These are phyloP conservation scores for Penicillium flavigenum DNA, from an alignment of 495 filamentous ascomycete genomes.

Conservation along the genomic window DNA sequence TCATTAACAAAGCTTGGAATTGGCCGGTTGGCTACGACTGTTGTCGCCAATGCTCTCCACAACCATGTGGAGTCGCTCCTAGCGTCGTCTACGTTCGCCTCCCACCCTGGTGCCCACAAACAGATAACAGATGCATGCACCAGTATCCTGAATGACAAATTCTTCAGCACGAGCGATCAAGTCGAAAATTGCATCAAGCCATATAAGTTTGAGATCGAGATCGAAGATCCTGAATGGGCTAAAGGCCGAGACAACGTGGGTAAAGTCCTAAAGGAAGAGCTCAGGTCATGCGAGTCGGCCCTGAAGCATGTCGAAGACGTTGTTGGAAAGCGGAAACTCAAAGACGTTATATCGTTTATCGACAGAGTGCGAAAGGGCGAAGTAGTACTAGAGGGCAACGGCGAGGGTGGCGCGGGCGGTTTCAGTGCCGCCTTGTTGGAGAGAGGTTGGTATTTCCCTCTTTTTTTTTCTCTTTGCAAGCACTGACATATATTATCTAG, in stretches of 20 bases:
- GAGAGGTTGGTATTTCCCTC: conserved; percentile 58
- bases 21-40: conserved; percentile 85
- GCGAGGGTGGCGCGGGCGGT: conserved; percentile 81
- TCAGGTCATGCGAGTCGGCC: conserved; percentile 77
- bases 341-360: conserved; percentile 87
- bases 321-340: conserved; percentile 77
- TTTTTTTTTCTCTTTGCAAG: conserved; percentile 1
- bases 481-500: conserved; percentile 46
- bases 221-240: conserved; percentile 85
- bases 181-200: conserved; percentile 99
- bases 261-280: conserved; percentile 75
- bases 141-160: conserved; percentile 86
- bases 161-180: conserved; percentile 94
- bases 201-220: conserved; percentile 95
- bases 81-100: conserved; percentile 73
- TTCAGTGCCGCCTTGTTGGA: conserved; percentile 80
- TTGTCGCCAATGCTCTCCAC: conserved; percentile 85
- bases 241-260: conserved; percentile 77
- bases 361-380: conserved; percentile 85
- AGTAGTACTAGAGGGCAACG: conserved; percentile 77
- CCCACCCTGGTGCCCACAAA: conserved; percentile 86
- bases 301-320: conserved; percentile 68
- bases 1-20: conserved; percentile 91
- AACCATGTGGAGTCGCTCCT: conserved; percentile 78
- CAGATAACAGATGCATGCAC: conserved; percentile 87